These are phyloP conservation scores for Clarkia xantiana DNA, from an alignment of 345 rosid species.

Conservation along the genomic window DNA sequence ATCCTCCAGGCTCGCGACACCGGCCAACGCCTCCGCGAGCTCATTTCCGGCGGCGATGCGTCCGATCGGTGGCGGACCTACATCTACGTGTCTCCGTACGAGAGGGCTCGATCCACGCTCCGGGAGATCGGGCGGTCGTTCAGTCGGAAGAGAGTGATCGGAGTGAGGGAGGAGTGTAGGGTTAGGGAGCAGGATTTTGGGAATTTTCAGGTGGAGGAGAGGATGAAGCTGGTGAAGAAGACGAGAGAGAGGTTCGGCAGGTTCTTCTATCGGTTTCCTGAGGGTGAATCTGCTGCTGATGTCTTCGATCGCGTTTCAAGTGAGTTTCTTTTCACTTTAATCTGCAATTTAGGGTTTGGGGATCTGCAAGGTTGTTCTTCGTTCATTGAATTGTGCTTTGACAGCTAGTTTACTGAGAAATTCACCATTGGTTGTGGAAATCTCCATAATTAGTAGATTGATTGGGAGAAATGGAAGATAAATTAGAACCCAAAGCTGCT, in stretches of 20 bases:
- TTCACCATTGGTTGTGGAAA: too few species aligned
- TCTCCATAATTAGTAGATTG: too few species aligned
- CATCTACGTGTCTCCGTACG: conserved; percentile 93
- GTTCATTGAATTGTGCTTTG: too few species aligned
- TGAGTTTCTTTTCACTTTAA: conserved; percentile 14
- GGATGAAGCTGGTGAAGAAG: conserved; percentile 64
- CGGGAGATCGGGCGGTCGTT: conserved; percentile 86
- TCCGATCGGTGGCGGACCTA: conserved; percentile 47
- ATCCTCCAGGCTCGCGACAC: conserved; percentile 41
- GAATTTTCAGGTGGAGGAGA: conserved; percentile 75
- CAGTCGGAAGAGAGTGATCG: conserved; percentile 53
- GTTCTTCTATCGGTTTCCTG: conserved; percentile 87
- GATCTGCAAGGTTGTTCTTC: too few species aligned
- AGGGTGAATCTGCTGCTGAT: conserved; percentile 97
- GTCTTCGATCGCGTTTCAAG: conserved; percentile 95
- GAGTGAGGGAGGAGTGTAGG: conserved; percentile 90
- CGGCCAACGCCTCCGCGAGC: conserved; percentile 36
- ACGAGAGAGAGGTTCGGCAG: conserved; percentile 66
- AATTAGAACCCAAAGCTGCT: too few species aligned
- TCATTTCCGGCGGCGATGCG: conserved; percentile 24
- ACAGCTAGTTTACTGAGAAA: too few species aligned
- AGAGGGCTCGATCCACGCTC: conserved; percentile 76
- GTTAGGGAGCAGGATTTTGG: conserved; percentile 94
- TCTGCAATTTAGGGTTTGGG: background rate
- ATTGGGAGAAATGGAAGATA: too few species aligned